Conservation (phyloP, 2,329 filamentous ascomycete genomes). For the Trichoderma atroviride region DNA sequence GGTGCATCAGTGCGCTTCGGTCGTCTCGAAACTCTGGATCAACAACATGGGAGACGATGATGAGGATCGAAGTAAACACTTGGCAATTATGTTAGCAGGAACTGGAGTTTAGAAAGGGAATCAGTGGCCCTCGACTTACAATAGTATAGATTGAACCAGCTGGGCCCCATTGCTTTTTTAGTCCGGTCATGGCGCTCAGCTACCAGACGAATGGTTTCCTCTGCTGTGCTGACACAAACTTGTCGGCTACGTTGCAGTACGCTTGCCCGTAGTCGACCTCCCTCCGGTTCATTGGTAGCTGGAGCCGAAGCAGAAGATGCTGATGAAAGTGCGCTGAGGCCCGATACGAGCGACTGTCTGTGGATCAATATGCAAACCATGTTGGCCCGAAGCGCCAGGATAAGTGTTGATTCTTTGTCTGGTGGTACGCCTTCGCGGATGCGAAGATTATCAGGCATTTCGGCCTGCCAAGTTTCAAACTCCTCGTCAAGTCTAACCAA, state of each 20-base stretch:
- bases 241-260: slow-evolving; percentile 11
- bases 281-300: slow-evolving; percentile 1
- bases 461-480: slow-evolving; percentile 11
- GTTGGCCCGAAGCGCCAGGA: slow-evolving; percentile 16
- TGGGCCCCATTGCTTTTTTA: slow-evolving; percentile 20
- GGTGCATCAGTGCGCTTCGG: slow-evolving; percentile 14
- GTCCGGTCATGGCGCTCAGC: slow-evolving; percentile 17
- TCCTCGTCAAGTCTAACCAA: slow-evolving; percentile 18
- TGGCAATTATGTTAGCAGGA: not conserved
- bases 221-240: slow-evolving; percentile 16
- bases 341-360: slow-evolving; percentile 15
- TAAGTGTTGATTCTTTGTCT: not conserved
- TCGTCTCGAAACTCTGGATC: slow-evolving; percentile 19
- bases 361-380: slow-evolving; percentile 18
- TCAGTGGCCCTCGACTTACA: not conserved
- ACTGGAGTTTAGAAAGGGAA: no score
- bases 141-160: slow-evolving; percentile 22
- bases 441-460: not conserved
- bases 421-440: not conserved
- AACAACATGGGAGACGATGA: slow-evolving; percentile 19
- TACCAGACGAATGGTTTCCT: slow-evolving; percentile 10
- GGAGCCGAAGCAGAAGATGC: not conserved
- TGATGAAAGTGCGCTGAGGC: slow-evolving; percentile 11
- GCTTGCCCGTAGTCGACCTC: slow-evolving; percentile 8
- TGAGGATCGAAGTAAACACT: slow-evolving; percentile 18